Conservation (phyloP, 257 asterid species). For the Hygrophila difformis region DNA sequence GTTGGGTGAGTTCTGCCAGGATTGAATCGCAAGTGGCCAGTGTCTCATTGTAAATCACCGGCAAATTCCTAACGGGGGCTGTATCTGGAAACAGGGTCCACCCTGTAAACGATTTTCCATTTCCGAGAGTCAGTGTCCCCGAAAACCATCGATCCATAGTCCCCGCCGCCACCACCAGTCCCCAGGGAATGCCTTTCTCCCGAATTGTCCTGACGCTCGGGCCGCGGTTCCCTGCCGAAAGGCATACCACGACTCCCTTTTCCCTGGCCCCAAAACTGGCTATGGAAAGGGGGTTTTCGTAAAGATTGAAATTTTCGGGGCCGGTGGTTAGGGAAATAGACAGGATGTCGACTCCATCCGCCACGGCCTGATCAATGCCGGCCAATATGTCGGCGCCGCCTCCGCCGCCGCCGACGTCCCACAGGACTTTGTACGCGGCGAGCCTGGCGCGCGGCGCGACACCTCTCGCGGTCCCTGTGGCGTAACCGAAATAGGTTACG, state of each 20-base stretch:
- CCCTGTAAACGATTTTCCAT: background rate
- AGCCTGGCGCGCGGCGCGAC: constrained; percentile 7
- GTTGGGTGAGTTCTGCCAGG: too few species aligned
- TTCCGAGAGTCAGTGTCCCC: constrained; percentile 2
- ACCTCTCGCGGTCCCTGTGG: background rate
- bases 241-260: background rate
- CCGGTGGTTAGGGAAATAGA: background rate
- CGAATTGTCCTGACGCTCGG: background rate
- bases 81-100: background rate
- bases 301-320: background rate
- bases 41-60: background rate
- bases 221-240: constrained; percentile 1
- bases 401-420: background rate
- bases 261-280: constrained; percentile 8
- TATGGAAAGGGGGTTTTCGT: constrained; percentile 4
- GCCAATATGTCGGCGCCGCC: background rate
- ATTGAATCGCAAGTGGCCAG: background rate
- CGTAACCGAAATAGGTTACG: constrained; percentile 4
- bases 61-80: background rate
- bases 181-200: constrained; percentile 1
- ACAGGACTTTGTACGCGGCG: constrained; percentile 4
- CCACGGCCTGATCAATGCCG: constrained; percentile 9
- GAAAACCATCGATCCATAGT: constrained; percentile 2
- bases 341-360: constrained; percentile 1
- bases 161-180: background rate